phyloP scores from a whole-genome alignment of 495 filamentous ascomycete genomes.

The Hypoxylon perforatum region DNA sequence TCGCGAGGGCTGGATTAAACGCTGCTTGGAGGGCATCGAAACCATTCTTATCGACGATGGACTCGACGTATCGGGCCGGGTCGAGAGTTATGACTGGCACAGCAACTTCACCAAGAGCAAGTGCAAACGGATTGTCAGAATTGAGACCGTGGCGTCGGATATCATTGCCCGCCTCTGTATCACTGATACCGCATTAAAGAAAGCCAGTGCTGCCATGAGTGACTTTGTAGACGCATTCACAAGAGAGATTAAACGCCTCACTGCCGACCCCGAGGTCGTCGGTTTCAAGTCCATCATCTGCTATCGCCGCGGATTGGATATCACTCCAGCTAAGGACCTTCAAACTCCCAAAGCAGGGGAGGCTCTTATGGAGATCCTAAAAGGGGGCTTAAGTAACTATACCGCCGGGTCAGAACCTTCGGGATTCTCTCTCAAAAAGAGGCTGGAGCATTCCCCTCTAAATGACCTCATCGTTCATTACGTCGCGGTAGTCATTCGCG shows the following conservation, averaged over 20 bases:
- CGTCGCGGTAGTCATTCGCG: slow-evolving; percentile 61
- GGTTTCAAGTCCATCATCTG: slow-evolving; percentile 90
- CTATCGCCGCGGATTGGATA: slow-evolving; percentile 80
- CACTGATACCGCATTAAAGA: slow-evolving; percentile 2
- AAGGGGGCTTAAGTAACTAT: slow-evolving; percentile 20
- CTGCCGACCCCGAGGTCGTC: slow-evolving; percentile 74
- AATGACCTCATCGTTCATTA: slow-evolving; percentile 74
- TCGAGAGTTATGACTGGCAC: slow-evolving; percentile 76
- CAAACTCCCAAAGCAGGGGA: slow-evolving; percentile 28
- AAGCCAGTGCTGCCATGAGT: slow-evolving; percentile 36
- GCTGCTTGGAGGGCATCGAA: slow-evolving; percentile 80
- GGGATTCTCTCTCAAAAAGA: slow-evolving; percentile 36
- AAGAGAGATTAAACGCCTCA: slow-evolving; percentile 59
- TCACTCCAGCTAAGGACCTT: slow-evolving; percentile 47
- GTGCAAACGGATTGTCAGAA: slow-evolving; percentile 83
- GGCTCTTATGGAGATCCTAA: slow-evolving; percentile 45
- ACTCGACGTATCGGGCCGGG: slow-evolving; percentile 64
- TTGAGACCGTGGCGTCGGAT: slow-evolving; percentile 79
- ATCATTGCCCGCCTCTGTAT: slow-evolving; percentile 58
- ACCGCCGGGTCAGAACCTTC: slow-evolving; percentile 45
- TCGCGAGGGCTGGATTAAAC: slow-evolving; percentile 67
- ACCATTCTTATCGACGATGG: slow-evolving; percentile 84
- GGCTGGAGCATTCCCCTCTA: slow-evolving; percentile 71
- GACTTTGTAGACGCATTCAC: slow-evolving; percentile 60
- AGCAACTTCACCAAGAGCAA: slow-evolving; percentile 68